Conservation (phyloP, 1,139 yeast genomes). For the Debaryomyces robertsiae region DNA sequence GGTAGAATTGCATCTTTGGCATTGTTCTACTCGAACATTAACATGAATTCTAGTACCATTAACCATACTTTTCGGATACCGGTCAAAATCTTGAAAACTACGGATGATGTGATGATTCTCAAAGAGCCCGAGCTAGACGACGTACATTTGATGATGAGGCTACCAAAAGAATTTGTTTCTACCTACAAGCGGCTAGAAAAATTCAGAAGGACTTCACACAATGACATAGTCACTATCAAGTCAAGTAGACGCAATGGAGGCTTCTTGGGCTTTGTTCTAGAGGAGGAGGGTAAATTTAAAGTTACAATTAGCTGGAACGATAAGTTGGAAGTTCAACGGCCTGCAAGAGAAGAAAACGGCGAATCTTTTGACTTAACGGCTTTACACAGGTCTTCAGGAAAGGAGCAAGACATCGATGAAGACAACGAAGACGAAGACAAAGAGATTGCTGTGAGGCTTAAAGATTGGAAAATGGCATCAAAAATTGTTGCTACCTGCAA, state of each 20-base stretch:
- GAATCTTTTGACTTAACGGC: conserved; percentile 25
- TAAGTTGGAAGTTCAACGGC: conserved; percentile 37
- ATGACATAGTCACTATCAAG: conserved; percentile 36
- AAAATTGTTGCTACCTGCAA: conserved; percentile 56
- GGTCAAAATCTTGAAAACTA: conserved; percentile 51
- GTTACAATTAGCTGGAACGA: conserved; percentile 64
- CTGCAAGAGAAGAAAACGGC: conserved; percentile 22
- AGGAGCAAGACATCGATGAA: conserved; percentile 18
- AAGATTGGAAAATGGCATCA: conserved; percentile 62
- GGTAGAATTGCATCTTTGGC: conserved; percentile 56
- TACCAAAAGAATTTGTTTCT: conserved; percentile 50
- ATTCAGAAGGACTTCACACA: conserved; percentile 42
- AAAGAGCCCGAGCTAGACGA: conserved; percentile 51
- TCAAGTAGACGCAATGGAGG: conserved; percentile 42
- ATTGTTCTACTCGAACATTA: conserved; percentile 46
- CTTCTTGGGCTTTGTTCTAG: conserved; percentile 49
- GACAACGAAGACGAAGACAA: conserved; percentile 30
- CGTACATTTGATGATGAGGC: conserved; percentile 51
- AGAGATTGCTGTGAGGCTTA: conserved; percentile 47
- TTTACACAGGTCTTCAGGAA: conserved; percentile 13
- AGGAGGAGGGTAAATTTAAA: conserved; percentile 54
- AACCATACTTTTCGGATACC: conserved; percentile 64
- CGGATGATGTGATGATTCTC: conserved; percentile 41
- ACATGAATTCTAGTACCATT: conserved; percentile 37
- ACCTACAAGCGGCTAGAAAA: conserved; percentile 59